A percentile compares a stretch with the other conserved stretches of the same genome.
These are phyloP conservation scores for Eragrostis nindensis DNA, from an alignment of 176 grass and related monocot genomes.

Conservation along the genomic window DNA sequence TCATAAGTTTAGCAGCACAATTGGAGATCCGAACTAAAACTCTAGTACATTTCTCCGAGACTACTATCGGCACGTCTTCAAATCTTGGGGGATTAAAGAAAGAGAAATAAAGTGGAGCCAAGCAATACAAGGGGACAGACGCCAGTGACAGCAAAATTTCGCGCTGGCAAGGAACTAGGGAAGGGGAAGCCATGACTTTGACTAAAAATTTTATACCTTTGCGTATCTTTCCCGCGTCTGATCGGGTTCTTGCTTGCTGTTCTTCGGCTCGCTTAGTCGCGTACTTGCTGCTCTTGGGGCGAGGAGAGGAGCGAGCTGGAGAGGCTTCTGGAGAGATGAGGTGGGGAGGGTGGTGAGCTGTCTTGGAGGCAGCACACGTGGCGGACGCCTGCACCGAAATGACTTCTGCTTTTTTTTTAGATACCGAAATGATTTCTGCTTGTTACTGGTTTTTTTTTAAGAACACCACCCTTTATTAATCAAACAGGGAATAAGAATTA, in stretches of 20 bases:
- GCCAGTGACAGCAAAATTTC: background rate
- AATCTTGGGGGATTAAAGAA: background rate
- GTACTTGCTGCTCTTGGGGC: background rate
- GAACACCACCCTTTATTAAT: too few species aligned
- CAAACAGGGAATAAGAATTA: too few species aligned
- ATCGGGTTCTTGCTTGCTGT: background rate
- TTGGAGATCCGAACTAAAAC: background rate
- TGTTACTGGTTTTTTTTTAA: too few species aligned
- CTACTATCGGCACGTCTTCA: background rate
- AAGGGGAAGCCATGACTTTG: background rate
- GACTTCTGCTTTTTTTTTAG: too few species aligned
- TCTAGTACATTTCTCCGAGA: background rate
- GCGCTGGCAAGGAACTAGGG: background rate
- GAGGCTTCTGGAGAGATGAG: constrained; percentile 28
- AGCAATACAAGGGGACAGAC: background rate
- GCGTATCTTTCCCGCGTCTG: background rate
- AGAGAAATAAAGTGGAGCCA: background rate
- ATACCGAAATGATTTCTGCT: too few species aligned
- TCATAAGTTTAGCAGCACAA: background rate
- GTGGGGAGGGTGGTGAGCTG: background rate
- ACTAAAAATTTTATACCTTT: background rate
- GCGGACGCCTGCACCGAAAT: background rate
- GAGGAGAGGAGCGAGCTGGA: background rate
- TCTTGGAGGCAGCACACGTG: constrained; percentile 2
- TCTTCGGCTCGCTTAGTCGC: background rate